A percentile compares a stretch with the other conserved stretches of the same genome.
These are phyloP conservation scores for Rubus parviflorus DNA, from an alignment of 306 rosid species.

Conservation along the genomic window DNA sequence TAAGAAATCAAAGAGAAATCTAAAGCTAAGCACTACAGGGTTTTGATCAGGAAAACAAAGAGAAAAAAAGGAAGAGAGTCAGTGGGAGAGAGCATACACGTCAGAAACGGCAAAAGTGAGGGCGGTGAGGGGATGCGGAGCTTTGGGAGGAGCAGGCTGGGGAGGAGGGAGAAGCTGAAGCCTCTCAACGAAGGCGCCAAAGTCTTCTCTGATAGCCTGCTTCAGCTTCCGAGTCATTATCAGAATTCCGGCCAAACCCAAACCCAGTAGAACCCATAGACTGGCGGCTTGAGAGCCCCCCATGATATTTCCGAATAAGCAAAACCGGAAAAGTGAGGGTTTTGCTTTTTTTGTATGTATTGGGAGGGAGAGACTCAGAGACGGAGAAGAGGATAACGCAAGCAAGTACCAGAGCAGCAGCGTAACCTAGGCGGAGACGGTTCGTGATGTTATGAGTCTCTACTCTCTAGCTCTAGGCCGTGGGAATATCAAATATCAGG, in stretches of 20 bases:
- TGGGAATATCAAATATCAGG: not conserved
- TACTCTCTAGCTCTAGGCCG: too few relatives aligned
- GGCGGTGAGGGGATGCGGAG: constrained; percentile 87
- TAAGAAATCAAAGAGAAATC: too few relatives aligned
- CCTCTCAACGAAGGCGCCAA: constrained; percentile 75
- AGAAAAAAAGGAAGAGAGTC: not conserved
- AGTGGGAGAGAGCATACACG: constrained; percentile 46
- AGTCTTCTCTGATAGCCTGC: constrained; percentile 64
- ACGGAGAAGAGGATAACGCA: constrained; percentile 22
- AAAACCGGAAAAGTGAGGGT: not conserved
- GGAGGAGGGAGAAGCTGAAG: constrained; percentile 87
- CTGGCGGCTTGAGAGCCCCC: constrained; percentile 68
- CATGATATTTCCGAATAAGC: constrained; percentile 32
- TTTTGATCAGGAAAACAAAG: constrained; percentile 2
- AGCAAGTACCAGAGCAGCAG: not conserved
- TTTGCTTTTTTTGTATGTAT: not conserved
- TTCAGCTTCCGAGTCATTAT: constrained; percentile 64
- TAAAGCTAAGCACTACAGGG: not conserved
- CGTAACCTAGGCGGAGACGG: constrained; percentile 16
- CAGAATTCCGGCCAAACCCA: constrained; percentile 86
- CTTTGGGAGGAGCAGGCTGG: constrained; percentile 94
- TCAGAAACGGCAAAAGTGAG: constrained; percentile 88
- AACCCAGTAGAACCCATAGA: constrained; percentile 78
- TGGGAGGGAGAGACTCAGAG: not conserved
- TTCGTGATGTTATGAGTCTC: not conserved